These are phyloP conservation scores for Rhytidhysteron rufulum DNA, from an alignment of 2,329 filamentous ascomycete species.

Conservation along the genomic window DNA sequence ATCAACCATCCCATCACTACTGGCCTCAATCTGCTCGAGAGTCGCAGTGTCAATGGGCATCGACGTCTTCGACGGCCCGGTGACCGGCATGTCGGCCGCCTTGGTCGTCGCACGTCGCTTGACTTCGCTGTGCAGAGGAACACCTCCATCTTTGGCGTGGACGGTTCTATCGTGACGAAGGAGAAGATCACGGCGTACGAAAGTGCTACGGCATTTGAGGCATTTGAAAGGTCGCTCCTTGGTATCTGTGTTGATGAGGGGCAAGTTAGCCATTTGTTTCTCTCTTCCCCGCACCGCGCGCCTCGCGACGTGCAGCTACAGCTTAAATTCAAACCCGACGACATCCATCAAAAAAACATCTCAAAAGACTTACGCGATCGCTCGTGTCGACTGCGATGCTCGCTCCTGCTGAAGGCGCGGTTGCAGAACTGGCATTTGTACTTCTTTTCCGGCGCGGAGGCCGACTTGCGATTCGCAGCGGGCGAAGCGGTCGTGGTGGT, in stretches of 20 bases:
- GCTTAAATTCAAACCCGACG: constrained; percentile 7
- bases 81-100: constrained; percentile 52
- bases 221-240: constrained; percentile 99
- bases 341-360: constrained; percentile 20
- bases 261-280: constrained; percentile 28
- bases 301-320: constrained; percentile 29
- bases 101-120: constrained; percentile 77
- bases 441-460: constrained; percentile 83
- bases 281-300: constrained; percentile 31
- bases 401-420: constrained; percentile 93
- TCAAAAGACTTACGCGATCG: constrained; percentile 78
- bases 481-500: constrained; percentile 62
- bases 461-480: constrained; percentile 69
- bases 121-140: constrained; percentile 88
- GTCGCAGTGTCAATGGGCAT: constrained; percentile 80
- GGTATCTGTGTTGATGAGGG: constrained; percentile 64
- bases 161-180: constrained; percentile 97
- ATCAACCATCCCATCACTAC: constrained; percentile 86
- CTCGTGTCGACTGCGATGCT: constrained; percentile 95
- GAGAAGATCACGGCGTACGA: constrained; percentile 93
- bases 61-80: constrained; percentile 68
- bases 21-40: constrained; percentile 88
- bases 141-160: constrained; percentile 94
- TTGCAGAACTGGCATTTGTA: constrained; percentile 99
- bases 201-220: constrained; percentile 95